Percentiles rank a stretch among this genome's conserved stretches.
Evolutionary conservation across 805 yeast genomes (phyloP).

Genomic region (Alloascoidea africana): DNA sequence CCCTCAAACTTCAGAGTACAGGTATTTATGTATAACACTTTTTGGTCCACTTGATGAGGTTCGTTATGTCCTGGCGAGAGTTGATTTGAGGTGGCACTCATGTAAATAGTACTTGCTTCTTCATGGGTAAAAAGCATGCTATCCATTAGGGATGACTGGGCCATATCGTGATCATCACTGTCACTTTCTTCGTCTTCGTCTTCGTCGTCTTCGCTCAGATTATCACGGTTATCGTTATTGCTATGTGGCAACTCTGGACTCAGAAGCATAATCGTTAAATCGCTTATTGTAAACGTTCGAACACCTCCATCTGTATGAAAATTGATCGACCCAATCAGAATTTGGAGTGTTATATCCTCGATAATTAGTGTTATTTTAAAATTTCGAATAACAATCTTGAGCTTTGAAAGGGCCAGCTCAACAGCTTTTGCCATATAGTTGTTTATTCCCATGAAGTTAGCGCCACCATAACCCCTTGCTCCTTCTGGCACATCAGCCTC

Average conservation of each 20-base stretch:
- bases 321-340: conserved; percentile 17
- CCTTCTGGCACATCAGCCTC: too few relatives aligned
- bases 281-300: conserved; percentile 24
- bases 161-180: neutral
- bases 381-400: conserved; percentile 34
- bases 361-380: conserved; percentile 32
- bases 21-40: too few relatives aligned
- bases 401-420: conserved; percentile 48
- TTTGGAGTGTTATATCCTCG: conserved; percentile 24
- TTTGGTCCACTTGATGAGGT: too few relatives aligned
- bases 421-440: conserved; percentile 31
- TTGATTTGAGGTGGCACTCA: conserved; percentile 59
- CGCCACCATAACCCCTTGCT: too few relatives aligned
- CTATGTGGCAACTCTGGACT: conserved; percentile 7
- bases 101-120: conserved; percentile 57
- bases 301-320: conserved; percentile 30
- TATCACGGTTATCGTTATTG: conserved; percentile 13
- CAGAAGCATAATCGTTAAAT: conserved; percentile 22
- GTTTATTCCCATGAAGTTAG: too few relatives aligned
- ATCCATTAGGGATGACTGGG: neutral
- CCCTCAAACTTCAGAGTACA: conserved; percentile 10
- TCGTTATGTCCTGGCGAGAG: neutral
- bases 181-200: conserved; percentile 5
- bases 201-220: conserved; percentile 2
- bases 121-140: conserved; percentile 55